phyloP scores from a whole-genome alignment of 768 basidiomycete species.

The Trametes gibbosa region DNA sequence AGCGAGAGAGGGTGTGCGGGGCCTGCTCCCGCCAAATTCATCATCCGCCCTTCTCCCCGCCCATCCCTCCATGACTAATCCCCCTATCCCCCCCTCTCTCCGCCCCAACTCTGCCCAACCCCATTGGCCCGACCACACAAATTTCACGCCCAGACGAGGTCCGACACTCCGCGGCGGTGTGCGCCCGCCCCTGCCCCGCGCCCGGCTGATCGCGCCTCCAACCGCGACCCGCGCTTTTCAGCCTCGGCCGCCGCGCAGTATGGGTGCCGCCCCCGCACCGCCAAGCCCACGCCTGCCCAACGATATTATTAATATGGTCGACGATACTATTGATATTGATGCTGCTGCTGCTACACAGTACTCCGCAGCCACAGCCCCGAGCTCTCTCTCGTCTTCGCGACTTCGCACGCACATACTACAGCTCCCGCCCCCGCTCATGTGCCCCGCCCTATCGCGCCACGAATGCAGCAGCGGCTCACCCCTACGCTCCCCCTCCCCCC shows the following conservation, averaged over 20 bases:
- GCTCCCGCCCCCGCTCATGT: neutral
- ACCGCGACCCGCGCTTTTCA: conserved; percentile 7
- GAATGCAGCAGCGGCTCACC: too few relatives aligned
- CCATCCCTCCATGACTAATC: neutral
- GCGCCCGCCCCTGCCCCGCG: neutral
- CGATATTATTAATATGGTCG: neutral
- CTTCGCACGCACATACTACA: neutral
- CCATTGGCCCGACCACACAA: neutral
- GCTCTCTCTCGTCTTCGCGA: neutral
- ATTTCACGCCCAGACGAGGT: neutral
- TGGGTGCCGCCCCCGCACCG: neutral
- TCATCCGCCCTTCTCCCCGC: neutral
- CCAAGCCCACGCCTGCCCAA: neutral
- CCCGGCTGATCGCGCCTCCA: conserved; percentile 12
- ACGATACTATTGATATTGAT: too few relatives aligned
- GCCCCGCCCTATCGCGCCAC: too few relatives aligned
- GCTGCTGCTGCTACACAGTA: too few relatives aligned
- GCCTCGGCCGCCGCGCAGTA: neutral
- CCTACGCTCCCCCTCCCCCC: too few relatives aligned
- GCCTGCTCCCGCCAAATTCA: conserved; percentile 4
- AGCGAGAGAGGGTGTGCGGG: too few relatives aligned
- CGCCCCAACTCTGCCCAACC: neutral
- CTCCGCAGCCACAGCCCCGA: too few relatives aligned
- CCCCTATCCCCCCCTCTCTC: neutral
- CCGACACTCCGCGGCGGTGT: conserved; percentile 1